These are phyloP conservation scores for Venturia carpophila DNA, from an alignment of 2,329 filamentous ascomycete genomes.

Conservation along the genomic window DNA sequence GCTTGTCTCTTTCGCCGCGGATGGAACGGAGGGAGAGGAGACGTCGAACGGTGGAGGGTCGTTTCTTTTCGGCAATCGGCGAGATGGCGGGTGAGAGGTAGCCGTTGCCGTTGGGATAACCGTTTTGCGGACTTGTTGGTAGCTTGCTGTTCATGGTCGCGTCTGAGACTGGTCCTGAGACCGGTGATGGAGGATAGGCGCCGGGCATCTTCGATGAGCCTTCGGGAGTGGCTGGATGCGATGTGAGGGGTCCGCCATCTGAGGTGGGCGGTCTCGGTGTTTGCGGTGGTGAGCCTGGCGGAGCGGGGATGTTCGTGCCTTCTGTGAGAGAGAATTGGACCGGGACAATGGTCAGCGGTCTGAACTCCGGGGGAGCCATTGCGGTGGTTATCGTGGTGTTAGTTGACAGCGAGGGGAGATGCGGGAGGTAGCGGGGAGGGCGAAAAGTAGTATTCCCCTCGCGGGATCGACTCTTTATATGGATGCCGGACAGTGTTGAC, in stretches of 20 bases:
- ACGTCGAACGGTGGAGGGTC: conserved; percentile 35
- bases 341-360: conserved; percentile 23
- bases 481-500: neutral
- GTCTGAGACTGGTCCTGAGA: conserved; percentile 3
- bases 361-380: conserved; percentile 10
- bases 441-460: neutral
- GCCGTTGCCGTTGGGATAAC: neutral
- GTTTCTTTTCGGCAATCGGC: conserved; percentile 24
- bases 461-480: neutral
- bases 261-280: conserved; percentile 27
- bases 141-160: conserved; percentile 6
- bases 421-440: neutral
- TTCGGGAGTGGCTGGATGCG: conserved; percentile 33
- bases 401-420: no score
- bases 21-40: conserved; percentile 31
- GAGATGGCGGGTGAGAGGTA: conserved; percentile 26
- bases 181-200: conserved; percentile 11
- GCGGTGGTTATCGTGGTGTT: neutral
- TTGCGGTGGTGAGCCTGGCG: conserved; percentile 32
- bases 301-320: conserved; percentile 35
- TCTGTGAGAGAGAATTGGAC: conserved; percentile 37
- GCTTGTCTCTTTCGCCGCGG: conserved; percentile 11
- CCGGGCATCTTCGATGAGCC: conserved; percentile 11
- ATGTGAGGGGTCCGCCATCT: conserved; percentile 34
- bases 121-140: conserved; percentile 7